phyloP scores from a whole-genome alignment of 2,329 filamentous ascomycete genomes.

The Hymenoscyphus scutula region DNA sequence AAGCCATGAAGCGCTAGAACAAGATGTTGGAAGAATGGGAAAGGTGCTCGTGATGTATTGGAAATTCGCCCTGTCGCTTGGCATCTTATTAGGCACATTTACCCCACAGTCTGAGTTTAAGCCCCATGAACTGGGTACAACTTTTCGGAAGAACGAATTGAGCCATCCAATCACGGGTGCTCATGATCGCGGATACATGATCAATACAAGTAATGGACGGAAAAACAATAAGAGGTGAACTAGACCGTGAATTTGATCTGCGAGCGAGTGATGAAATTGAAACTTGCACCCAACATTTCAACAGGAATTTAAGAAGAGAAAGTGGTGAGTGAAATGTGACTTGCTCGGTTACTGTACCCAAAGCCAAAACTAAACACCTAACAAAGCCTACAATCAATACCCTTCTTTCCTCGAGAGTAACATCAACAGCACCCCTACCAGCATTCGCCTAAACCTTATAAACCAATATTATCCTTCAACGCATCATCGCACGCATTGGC shows the following conservation, averaged over 20 bases:
- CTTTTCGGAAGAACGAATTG: too few relatives aligned
- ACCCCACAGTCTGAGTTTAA: background rate
- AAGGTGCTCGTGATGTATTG: background rate
- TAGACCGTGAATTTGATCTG: too few relatives aligned
- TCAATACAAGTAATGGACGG: too few relatives aligned
- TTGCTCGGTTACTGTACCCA: too few relatives aligned
- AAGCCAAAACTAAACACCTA: slow-evolving; percentile 6
- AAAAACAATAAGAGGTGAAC: background rate
- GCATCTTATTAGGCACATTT: background rate
- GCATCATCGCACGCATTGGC: slow-evolving; percentile 7
- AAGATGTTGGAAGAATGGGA: background rate
- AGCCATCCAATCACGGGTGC: background rate
- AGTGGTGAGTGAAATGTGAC: too few relatives aligned
- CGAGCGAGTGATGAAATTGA: too few relatives aligned
- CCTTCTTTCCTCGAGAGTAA: slow-evolving; percentile 3
- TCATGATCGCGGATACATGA: background rate
- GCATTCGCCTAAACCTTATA: slow-evolving; percentile 11
- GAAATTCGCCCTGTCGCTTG: background rate
- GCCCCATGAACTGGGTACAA: background rate
- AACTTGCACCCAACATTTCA: too few relatives aligned
- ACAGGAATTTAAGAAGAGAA: too few relatives aligned
- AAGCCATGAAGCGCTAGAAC: background rate
- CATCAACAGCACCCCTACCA: background rate
- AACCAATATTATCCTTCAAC: slow-evolving; percentile 8
- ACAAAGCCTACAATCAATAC: slow-evolving; percentile 6